Percentiles rank a stretch among this genome's conserved stretches.
phyloP scores from a whole-genome alignment of 1,284 basidiomycete genomes.

The Sanghuangporus baumii region DNA sequence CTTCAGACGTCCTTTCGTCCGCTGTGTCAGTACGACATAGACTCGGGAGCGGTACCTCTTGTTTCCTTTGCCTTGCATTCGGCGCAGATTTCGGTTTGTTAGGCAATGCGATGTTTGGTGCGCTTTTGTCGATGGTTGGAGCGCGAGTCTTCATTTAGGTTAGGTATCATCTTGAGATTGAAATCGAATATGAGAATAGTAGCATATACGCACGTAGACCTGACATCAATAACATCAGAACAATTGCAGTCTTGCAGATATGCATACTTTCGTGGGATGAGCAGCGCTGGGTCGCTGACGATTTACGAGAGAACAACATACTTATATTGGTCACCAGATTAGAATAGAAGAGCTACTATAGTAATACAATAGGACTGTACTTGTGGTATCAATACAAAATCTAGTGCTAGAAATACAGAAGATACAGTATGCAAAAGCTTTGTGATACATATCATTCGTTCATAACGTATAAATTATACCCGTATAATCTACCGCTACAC shows the following conservation, averaged over 20 bases:
- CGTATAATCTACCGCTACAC: not conserved
- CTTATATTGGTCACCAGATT: no score
- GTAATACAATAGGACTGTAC: not conserved
- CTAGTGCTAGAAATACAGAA: conserved; percentile 1
- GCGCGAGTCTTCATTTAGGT: not conserved
- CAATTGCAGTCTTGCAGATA: no score
- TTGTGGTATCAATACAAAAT: not conserved
- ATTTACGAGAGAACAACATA: no score
- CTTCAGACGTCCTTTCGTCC: not conserved
- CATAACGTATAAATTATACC: not conserved
- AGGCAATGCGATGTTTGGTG: not conserved
- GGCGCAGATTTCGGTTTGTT: not conserved
- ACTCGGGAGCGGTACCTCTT: not conserved
- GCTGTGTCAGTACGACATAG: not conserved
- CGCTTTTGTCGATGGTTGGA: not conserved
- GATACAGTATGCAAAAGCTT: not conserved
- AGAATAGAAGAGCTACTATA: not conserved
- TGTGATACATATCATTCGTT: not conserved
- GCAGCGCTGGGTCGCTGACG: no score
- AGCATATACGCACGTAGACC: no score
- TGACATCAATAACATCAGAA: no score
- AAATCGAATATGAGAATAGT: not conserved
- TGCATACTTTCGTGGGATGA: no score
- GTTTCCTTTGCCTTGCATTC: not conserved
- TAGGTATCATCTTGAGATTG: not conserved